Evolutionary conservation across 164 flowering plant species (phyloP).

Genomic region (Stephania japonica): DNA sequence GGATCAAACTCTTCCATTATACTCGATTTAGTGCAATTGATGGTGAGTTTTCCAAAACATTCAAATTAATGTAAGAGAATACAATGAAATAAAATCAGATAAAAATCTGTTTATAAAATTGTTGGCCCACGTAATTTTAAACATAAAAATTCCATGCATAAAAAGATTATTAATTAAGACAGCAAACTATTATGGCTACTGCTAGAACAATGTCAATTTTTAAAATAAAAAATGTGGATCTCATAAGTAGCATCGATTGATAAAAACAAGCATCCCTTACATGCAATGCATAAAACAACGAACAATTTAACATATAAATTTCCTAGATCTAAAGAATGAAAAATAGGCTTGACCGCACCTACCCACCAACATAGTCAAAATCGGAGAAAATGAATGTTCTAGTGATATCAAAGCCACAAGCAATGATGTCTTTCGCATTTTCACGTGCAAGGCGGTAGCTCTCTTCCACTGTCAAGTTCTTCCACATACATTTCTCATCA

Average conservation of each 20-base stretch:
- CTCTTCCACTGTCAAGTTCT: conserved; percentile 84
- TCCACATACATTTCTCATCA: conserved; percentile 98
- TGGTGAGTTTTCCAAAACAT: too few species aligned
- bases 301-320: not conserved
- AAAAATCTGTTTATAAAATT: too few species aligned
- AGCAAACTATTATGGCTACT: too few species aligned
- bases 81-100: not conserved
- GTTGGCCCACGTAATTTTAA: too few species aligned
- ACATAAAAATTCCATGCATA: too few species aligned
- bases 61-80: not conserved
- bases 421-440: conserved; percentile 97
- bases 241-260: not conserved
- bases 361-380: conserved; percentile 94
- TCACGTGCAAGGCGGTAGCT: conserved; percentile 86
- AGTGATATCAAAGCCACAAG: conserved; percentile 93
- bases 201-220: not conserved
- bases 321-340: not conserved
- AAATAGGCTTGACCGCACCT: conserved; percentile 22
- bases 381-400: conserved; percentile 90
- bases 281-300: not conserved
- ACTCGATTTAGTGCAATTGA: too few species aligned
- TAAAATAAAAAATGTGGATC: not conserved
- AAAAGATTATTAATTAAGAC: too few species aligned
- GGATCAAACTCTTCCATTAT: too few species aligned
- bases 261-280: not conserved